Conservation (phyloP, 805 yeast species). For the Ogataea trehalophila region DNA sequence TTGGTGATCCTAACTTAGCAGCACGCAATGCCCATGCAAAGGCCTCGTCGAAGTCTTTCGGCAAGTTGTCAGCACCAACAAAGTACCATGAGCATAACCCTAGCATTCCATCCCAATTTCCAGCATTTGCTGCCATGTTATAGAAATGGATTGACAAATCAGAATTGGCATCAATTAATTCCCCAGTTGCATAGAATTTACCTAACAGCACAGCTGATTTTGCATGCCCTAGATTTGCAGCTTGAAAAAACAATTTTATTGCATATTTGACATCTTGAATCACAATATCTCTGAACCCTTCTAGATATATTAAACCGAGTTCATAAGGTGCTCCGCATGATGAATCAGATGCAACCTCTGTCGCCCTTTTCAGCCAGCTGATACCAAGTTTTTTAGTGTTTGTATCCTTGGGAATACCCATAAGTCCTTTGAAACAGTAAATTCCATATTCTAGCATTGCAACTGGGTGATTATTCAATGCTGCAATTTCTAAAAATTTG, state of each 20-base stretch:
- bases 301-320: slow-evolving; percentile 74
- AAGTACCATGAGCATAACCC: slow-evolving; percentile 96
- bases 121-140: slow-evolving; percentile 83
- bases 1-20: slow-evolving; percentile 66
- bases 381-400: slow-evolving; percentile 80
- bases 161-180: slow-evolving; percentile 68
- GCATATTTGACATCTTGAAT: slow-evolving; percentile 83
- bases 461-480: slow-evolving; percentile 90
- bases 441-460: slow-evolving; percentile 93
- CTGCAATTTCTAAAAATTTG: slow-evolving; percentile 80
- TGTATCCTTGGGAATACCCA: slow-evolving; percentile 71
- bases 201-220: slow-evolving; percentile 81
- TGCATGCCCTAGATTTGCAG: slow-evolving; percentile 82
- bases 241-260: slow-evolving; percentile 76
- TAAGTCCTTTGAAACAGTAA: slow-evolving; percentile 74
- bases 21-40: slow-evolving; percentile 93
- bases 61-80: slow-evolving; percentile 85
- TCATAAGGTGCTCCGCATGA: slow-evolving; percentile 95
- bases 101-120: slow-evolving; percentile 86
- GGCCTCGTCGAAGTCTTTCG: slow-evolving; percentile 76
- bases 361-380: slow-evolving; percentile 88
- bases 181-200: slow-evolving; percentile 78
- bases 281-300: slow-evolving; percentile 82
- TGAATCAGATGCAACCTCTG: slow-evolving; percentile 74
- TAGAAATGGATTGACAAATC: slow-evolving; percentile 87